A percentile compares a stretch with the other conserved stretches of the same genome.
Evolutionary conservation across 129 eudicot genomes (phyloP).

Genomic region (Solidago caesia): DNA sequence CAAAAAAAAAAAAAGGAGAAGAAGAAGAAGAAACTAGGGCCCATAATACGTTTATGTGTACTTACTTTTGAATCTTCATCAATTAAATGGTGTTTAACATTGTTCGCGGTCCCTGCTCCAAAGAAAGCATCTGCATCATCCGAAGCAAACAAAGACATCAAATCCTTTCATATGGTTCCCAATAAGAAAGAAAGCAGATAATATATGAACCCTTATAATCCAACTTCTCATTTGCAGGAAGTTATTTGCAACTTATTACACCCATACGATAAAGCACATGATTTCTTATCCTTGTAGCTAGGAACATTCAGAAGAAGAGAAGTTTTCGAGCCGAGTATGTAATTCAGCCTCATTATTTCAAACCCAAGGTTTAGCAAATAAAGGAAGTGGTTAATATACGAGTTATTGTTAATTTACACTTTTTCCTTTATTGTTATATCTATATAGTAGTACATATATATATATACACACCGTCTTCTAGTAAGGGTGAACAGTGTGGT

Average conservation of each 20-base stretch:
- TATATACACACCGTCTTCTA: no score
- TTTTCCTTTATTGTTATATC: no score
- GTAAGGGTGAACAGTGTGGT: no score
- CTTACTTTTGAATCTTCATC: slow-evolving; percentile 57
- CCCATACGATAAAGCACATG: not conserved
- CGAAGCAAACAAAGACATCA: not conserved
- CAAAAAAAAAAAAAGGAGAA: not conserved
- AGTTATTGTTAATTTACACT: no score
- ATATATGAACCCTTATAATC: not conserved
- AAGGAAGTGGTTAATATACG: no score
- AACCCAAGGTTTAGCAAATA: no score
- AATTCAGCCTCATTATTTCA: no score
- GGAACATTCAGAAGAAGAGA: no score
- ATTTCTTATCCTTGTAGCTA: not conserved
- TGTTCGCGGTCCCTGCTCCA: slow-evolving; percentile 57
- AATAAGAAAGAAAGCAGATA: not conserved
- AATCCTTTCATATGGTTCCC: not conserved
- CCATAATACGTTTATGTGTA: not conserved
- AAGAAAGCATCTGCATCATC: slow-evolving; percentile 64
- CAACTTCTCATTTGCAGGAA: not conserved
- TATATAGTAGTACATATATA: no score
- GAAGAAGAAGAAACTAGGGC: not conserved
- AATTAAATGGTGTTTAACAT: slow-evolving; percentile 56
- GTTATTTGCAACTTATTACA: not conserved
- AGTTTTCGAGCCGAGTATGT: no score